Evolutionary conservation across 306 rosid genomes (phyloP).

Genomic region (Cyamopsis tetragonoloba): DNA sequence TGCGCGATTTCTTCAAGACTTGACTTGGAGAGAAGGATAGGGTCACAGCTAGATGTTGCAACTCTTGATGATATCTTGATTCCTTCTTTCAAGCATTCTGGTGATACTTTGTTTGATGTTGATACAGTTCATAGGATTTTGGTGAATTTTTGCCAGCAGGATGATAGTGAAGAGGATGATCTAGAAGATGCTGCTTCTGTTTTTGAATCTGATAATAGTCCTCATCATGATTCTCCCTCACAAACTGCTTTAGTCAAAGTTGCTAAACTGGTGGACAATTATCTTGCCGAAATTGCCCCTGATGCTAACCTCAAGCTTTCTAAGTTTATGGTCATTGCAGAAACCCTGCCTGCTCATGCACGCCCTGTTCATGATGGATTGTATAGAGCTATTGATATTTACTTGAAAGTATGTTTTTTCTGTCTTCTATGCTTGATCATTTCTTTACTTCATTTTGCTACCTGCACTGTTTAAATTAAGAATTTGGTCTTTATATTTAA

Average conservation of each 20-base stretch:
- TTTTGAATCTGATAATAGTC: conserved; percentile 88
- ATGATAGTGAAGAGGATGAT: conserved; percentile 94
- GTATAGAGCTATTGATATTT: conserved; percentile 88
- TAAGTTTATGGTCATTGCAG: conserved; percentile 83
- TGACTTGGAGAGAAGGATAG: conserved; percentile 93
- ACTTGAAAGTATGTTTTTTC: conserved; percentile 77
- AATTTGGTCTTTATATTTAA: too few species aligned
- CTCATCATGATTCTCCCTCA: conserved; percentile 81
- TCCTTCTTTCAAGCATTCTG: conserved; percentile 82
- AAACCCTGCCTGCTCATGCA: conserved; percentile 83
- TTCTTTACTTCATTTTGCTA: background rate
- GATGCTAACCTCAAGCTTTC: conserved; percentile 95
- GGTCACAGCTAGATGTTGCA: conserved; percentile 84
- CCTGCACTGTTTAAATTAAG: background rate
- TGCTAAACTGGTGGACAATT: conserved; percentile 79
- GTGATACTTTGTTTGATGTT: conserved; percentile 91
- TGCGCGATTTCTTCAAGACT: conserved; percentile 70
- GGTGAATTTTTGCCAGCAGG: conserved; percentile 86
- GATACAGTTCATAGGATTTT: conserved; percentile 96
- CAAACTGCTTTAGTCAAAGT: conserved; percentile 81
- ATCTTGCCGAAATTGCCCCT: conserved; percentile 96
- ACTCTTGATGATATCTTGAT: conserved; percentile 93
- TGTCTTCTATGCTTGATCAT: conserved; percentile 3
- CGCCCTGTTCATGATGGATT: conserved; percentile 84
- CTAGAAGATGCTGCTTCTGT: conserved; percentile 73